phyloP scores from a whole-genome alignment of 31 red algal species.

The Porphyra umbilicalis region DNA sequence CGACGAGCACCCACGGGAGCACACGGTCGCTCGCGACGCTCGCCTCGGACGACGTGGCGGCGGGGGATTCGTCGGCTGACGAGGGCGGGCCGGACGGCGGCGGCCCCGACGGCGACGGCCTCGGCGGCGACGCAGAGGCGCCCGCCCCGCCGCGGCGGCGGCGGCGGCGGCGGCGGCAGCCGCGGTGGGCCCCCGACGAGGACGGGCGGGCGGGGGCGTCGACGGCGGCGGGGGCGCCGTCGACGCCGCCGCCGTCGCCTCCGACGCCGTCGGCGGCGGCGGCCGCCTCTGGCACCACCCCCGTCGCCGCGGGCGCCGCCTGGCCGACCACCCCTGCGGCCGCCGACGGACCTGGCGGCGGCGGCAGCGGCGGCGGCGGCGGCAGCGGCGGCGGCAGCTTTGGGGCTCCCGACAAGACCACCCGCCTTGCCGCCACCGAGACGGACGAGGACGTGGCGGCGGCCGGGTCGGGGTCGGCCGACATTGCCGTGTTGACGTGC shows the following conservation, averaged over 20 bases:
- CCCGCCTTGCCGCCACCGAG: neutral
- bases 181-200: neutral
- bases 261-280: neutral
- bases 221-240: too few species aligned
- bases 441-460: neutral
- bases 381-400: neutral
- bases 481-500: slow-evolving; percentile 47
- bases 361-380: neutral
- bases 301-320: too few species aligned
- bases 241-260: too few species aligned
- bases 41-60: neutral
- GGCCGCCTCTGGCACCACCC: neutral
- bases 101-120: neutral
- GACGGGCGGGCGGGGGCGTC: neutral
- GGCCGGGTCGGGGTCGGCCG: neutral
- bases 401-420: neutral
- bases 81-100: neutral
- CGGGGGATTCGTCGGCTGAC: neutral
- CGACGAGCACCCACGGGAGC: neutral
- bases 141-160: neutral
- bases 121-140: neutral
- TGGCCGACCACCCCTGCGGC: neutral
- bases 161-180: neutral
- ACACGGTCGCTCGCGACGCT: neutral
- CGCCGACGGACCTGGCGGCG: neutral